Percentiles rank a stretch among this genome's conserved stretches.
phyloP scores from a whole-genome alignment of 371 early-diverging fungal species.

The Umbelopsis sp. region DNA sequence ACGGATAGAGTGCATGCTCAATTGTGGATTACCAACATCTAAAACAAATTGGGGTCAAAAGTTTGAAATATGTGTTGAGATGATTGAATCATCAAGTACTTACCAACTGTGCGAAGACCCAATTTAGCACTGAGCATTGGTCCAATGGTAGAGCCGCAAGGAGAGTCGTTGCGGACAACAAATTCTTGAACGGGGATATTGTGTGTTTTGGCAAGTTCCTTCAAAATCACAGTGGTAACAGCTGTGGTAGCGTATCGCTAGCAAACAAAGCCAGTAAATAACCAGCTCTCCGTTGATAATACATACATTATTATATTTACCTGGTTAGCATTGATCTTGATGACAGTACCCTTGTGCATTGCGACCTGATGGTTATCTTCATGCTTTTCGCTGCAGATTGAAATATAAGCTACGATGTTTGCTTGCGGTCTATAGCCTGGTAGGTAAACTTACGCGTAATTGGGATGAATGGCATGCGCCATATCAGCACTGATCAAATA shows the following conservation, averaged over 20 bases:
- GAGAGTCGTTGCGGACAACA: constrained; percentile 92
- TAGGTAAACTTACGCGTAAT: constrained; percentile 58
- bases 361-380: constrained; percentile 91
- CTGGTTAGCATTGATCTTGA: constrained; percentile 96
- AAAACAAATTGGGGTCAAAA: neutral
- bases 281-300: neutral
- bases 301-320: constrained; percentile 23
- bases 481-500: constrained; percentile 92
- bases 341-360: constrained; percentile 94
- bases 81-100: constrained; percentile 17
- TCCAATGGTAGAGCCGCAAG: constrained; percentile 96
- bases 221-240: constrained; percentile 79
- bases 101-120: constrained; percentile 94
- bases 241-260: constrained; percentile 94
- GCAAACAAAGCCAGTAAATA: neutral
- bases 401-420: neutral
- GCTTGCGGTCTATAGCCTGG: neutral
- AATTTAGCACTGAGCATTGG: constrained; percentile 94
- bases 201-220: constrained; percentile 77
- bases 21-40: constrained; percentile 95
- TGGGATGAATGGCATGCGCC: constrained; percentile 95
- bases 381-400: constrained; percentile 68
- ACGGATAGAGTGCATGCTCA: constrained; percentile 96
- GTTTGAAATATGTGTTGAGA: neutral
- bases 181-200: constrained; percentile 92